Percentiles rank a stretch among this genome's conserved stretches.
Conservation (phyloP, 495 filamentous ascomycete species). For the Copromyces sp. region DNA sequence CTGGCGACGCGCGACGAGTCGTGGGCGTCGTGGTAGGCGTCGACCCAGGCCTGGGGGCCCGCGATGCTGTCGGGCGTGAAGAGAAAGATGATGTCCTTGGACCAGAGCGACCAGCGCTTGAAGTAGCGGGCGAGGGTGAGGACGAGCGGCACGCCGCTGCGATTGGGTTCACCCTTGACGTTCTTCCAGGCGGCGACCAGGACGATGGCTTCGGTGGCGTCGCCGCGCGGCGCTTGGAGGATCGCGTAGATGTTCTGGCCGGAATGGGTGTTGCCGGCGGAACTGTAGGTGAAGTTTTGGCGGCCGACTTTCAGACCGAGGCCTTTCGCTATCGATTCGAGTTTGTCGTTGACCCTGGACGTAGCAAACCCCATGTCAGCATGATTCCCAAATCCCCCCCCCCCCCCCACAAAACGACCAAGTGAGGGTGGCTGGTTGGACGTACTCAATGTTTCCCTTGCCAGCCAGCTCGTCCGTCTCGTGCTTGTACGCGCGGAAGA, state of each 20-base stretch:
- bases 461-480: constrained; percentile 60
- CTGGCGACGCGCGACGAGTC: constrained; percentile 52
- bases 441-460: constrained; percentile 40
- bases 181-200: constrained; percentile 84
- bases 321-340: constrained; percentile 63
- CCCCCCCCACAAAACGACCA: background rate
- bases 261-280: constrained; percentile 59
- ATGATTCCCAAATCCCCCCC: background rate
- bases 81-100: constrained; percentile 93
- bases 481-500: constrained; percentile 85
- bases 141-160: constrained; percentile 75
- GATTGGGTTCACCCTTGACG: constrained; percentile 66
- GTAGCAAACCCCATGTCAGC: background rate
- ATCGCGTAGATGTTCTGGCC: constrained; percentile 94
- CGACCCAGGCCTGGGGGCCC: constrained; percentile 93
- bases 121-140: constrained; percentile 88
- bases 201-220: constrained; percentile 97
- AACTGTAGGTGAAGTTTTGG: constrained; percentile 68
- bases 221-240: constrained; percentile 87
- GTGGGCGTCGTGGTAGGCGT: constrained; percentile 91
- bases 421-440: background rate
- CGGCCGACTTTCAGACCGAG: constrained; percentile 75
- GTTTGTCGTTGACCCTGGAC: constrained; percentile 52
- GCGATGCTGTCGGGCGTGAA: constrained; percentile 80
- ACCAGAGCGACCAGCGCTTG: constrained; percentile 96